Conservation (phyloP, 1,284 basidiomycete species). For the Xerocomus minutiporus region DNA sequence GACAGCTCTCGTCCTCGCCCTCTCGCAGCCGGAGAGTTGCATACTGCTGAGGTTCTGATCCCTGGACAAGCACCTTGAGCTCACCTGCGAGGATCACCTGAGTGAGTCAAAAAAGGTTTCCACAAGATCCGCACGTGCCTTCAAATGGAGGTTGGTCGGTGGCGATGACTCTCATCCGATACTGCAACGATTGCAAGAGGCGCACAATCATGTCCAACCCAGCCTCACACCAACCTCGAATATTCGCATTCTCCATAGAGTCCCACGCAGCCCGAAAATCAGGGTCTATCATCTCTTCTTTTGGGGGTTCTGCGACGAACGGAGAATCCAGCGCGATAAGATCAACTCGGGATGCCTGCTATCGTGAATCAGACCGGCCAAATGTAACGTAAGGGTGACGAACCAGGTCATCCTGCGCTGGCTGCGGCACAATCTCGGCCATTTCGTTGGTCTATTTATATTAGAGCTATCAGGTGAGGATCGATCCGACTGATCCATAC, state of each 20-base stretch:
- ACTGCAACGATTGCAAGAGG: slow-evolving; percentile 46
- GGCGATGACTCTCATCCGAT: slow-evolving; percentile 47
- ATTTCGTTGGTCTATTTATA: slow-evolving; percentile 12
- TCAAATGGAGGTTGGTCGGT: slow-evolving; percentile 54
- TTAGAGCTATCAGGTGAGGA: neutral
- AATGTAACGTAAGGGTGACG: slow-evolving; percentile 10
- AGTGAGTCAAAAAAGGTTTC: neutral
- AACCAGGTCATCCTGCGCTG: slow-evolving; percentile 21
- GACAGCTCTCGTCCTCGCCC: slow-evolving; percentile 63
- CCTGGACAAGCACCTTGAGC: slow-evolving; percentile 52
- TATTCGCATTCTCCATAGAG: slow-evolving; percentile 39
- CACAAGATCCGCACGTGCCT: slow-evolving; percentile 38
- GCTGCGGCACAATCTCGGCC: neutral
- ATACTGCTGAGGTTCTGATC: slow-evolving; percentile 15
- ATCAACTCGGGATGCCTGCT: slow-evolving; percentile 45
- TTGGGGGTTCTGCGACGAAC: slow-evolving; percentile 46
- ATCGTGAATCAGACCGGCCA: slow-evolving; percentile 12
- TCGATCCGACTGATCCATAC: slow-evolving; percentile 13
- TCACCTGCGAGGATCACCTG: slow-evolving; percentile 44
- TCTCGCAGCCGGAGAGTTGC: slow-evolving; percentile 55
- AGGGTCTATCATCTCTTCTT: slow-evolving; percentile 21
- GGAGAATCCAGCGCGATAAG: slow-evolving; percentile 69
- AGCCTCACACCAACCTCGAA: slow-evolving; percentile 63
- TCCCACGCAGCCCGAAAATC: slow-evolving; percentile 59
- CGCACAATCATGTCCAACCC: slow-evolving; percentile 50